Evolutionary conservation across 257 asterid species (phyloP).

Genomic region (Gentiana macrophylla): DNA sequence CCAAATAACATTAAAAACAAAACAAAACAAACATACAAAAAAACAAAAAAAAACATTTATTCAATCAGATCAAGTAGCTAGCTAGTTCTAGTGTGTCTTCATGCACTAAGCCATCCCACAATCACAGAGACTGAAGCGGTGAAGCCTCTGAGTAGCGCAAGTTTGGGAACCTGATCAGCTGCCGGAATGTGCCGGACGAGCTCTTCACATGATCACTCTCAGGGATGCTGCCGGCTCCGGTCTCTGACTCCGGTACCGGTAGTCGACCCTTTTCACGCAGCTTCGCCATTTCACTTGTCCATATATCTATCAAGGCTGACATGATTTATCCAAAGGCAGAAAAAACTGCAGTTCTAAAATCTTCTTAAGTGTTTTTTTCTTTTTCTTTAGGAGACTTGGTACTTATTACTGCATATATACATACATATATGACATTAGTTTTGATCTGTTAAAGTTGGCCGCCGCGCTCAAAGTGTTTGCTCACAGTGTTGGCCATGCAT

Average conservation of each 20-base stretch:
- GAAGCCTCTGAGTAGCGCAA: slow-evolving; percentile 34
- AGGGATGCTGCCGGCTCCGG: slow-evolving; percentile 5
- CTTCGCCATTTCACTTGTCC: slow-evolving; percentile 40
- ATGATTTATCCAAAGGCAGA: background rate
- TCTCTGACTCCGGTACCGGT: slow-evolving; percentile 7
- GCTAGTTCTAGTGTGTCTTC: background rate
- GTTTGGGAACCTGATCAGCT: slow-evolving; percentile 14
- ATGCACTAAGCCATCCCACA: slow-evolving; percentile 27
- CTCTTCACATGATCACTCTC: slow-evolving; percentile 14
- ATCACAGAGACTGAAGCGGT: slow-evolving; percentile 33
- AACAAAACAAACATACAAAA: too few relatives aligned
- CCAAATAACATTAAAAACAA: too few relatives aligned
- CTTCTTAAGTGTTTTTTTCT: slow-evolving; percentile 3
- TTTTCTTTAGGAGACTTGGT: slow-evolving; percentile 1
- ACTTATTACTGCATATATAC: too few relatives aligned
- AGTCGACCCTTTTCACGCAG: slow-evolving; percentile 17
- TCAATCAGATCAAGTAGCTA: too few relatives aligned
- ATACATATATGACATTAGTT: background rate
- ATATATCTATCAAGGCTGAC: slow-evolving; percentile 45
- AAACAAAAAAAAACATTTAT: too few relatives aligned
- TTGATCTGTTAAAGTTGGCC: too few relatives aligned
- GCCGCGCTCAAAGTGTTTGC: too few relatives aligned
- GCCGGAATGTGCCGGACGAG: slow-evolving; percentile 13
- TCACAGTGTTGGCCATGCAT: too few relatives aligned
- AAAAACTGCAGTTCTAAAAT: background rate